A percentile compares a stretch with the other conserved stretches of the same genome.
Evolutionary conservation across 2,329 filamentous ascomycete genomes (phyloP).

Genomic region (Aureobasidium sp.): DNA sequence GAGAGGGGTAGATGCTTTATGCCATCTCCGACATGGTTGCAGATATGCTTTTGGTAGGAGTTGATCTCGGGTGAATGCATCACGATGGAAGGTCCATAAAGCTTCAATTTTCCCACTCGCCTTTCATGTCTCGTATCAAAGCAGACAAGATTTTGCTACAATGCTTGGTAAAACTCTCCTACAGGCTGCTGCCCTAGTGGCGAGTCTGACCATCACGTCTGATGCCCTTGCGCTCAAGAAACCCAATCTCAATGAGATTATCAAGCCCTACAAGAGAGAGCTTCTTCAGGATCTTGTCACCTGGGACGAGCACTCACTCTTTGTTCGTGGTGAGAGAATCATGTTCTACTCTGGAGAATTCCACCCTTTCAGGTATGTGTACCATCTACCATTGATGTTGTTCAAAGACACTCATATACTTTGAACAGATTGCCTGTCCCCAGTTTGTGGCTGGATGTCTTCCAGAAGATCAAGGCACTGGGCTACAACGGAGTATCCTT

Average conservation of each 20-base stretch:
- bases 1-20: slow-evolving; percentile 5
- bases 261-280: slow-evolving; percentile 44
- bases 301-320: slow-evolving; percentile 63
- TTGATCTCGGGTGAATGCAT: slow-evolving; percentile 13
- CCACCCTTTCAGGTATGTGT: slow-evolving; percentile 51
- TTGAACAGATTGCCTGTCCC: slow-evolving; percentile 53
- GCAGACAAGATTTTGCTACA: background rate
- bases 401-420: background rate
- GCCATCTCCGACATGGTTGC: background rate
- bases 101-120: background rate
- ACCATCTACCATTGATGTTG: background rate
- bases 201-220: slow-evolving; percentile 16
- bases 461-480: slow-evolving; percentile 75
- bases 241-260: slow-evolving; percentile 40
- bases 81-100: slow-evolving; percentile 8
- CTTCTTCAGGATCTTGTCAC: slow-evolving; percentile 55
- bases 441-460: slow-evolving; percentile 61
- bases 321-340: slow-evolving; percentile 61
- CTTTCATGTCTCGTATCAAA: background rate
- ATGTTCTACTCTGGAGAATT: slow-evolving; percentile 69
- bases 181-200: slow-evolving; percentile 23
- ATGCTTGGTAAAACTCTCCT: slow-evolving; percentile 25
- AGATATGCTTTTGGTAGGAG: no score
- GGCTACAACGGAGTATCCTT: slow-evolving; percentile 77
- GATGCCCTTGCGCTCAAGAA: slow-evolving; percentile 44